These are phyloP conservation scores for Phytophthora sp. DNA, from an alignment of 352 stramenopile species.

Conservation along the genomic window DNA sequence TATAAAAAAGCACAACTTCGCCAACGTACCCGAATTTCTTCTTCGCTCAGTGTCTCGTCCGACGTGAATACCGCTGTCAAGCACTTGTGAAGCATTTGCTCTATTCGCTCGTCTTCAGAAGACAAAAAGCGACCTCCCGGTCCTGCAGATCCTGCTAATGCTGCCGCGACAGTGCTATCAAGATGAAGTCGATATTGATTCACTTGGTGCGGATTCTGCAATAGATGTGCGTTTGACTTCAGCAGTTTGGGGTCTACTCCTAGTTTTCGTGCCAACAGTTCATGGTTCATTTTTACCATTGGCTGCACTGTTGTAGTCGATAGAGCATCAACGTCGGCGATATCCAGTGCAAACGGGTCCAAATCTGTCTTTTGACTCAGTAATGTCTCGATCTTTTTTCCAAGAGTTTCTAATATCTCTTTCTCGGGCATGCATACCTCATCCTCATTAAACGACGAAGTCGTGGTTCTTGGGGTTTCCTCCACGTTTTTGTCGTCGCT, in stretches of 20 bases:
- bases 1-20: too few species aligned
- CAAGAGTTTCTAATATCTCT: slow-evolving; percentile 20
- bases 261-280: slow-evolving; percentile 37
- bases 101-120: slow-evolving; percentile 75
- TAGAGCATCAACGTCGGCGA: slow-evolving; percentile 23
- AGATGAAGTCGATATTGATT: slow-evolving; percentile 48
- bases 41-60: slow-evolving; percentile 59
- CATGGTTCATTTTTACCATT: slow-evolving; percentile 8
- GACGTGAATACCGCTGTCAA: slow-evolving; percentile 85
- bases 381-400: slow-evolving; percentile 40
- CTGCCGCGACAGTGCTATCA: slow-evolving; percentile 22
- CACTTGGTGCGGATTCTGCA: slow-evolving; percentile 46
- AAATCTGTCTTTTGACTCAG: slow-evolving; percentile 25
- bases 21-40: slow-evolving; percentile 63
- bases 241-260: slow-evolving; percentile 45
- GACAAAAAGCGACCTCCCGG: slow-evolving; percentile 51
- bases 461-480: neutral
- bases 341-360: slow-evolving; percentile 37
- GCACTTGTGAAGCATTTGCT: slow-evolving; percentile 84
- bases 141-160: slow-evolving; percentile 20
- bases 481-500: neutral
- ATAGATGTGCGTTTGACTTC: slow-evolving; percentile 41
- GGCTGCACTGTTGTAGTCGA: neutral
- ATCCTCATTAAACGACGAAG: neutral
- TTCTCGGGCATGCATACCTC: neutral